A percentile compares a stretch with the other conserved stretches of the same genome.
Evolutionary conservation across 192 early-diverging fungal species (phyloP).

Genomic region (Gonapodya sp.): DNA sequence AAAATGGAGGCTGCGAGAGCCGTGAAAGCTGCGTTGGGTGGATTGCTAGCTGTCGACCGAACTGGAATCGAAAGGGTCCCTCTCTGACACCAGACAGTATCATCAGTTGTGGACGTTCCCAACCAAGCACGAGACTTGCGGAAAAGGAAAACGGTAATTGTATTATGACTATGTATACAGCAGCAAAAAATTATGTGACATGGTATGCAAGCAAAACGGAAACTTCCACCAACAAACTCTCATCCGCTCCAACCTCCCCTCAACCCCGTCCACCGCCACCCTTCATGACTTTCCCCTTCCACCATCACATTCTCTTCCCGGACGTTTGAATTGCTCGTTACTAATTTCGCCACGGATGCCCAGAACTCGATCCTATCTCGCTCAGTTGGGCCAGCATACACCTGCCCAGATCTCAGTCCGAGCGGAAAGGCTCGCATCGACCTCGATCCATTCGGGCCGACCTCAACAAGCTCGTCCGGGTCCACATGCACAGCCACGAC

Average conservation of each 20-base stretch:
- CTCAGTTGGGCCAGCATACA: not conserved
- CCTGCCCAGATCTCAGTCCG: not conserved
- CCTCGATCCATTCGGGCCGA: not conserved
- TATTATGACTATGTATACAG: too few relatives aligned
- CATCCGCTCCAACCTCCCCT: not conserved
- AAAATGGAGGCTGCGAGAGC: too few relatives aligned
- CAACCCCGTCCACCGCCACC: slow-evolving; percentile 1
- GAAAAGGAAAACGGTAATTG: too few relatives aligned
- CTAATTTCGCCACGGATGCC: not conserved
- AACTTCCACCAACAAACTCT: too few relatives aligned
- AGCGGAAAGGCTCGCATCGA: not conserved
- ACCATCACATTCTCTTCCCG: slow-evolving; percentile 2
- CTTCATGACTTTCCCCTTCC: not conserved
- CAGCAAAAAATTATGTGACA: too few relatives aligned
- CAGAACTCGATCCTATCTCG: not conserved
- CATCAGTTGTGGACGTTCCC: too few relatives aligned
- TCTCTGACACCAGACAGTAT: too few relatives aligned
- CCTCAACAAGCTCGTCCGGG: not conserved
- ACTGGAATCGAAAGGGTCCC: too few relatives aligned
- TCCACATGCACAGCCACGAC: not conserved
- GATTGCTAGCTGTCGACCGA: too few relatives aligned
- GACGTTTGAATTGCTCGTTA: not conserved
- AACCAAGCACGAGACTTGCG: too few relatives aligned
- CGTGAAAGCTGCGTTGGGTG: too few relatives aligned
- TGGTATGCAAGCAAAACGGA: too few relatives aligned